Base-by-base conservation (phyloP, 2,329 filamentous ascomycete genomes). In the Ascochyta fabae region DNA sequence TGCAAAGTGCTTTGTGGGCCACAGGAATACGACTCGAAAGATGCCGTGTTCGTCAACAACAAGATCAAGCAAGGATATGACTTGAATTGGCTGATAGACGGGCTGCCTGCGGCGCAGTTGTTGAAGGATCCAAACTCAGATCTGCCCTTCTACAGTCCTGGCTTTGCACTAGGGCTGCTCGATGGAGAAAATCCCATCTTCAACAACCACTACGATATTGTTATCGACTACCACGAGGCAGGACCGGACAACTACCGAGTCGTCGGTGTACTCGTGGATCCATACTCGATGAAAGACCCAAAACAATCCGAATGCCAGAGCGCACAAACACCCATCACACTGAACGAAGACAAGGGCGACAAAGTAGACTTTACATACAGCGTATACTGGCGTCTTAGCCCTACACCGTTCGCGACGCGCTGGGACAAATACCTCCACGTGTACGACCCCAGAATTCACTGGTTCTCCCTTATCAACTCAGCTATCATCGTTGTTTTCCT, bases 391-490 rank as follows among this genome's bases (percentile, higher is more conserved):
- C 85, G 84, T 53, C 86, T 87, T 64, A 97, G 92, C 0, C 72
- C 83, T 0, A 98, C 93, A 1, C 91, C 90, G 1, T 99, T 96
- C 88, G 95, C 95, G 26, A 99, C 95, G 12, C 86, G 95, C 62
- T 99, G 95, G 95, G 95, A 99, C 82, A 98, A 96, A 78, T 98
- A 98, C 74, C 84, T 99, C 33, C 94, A 98, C 71, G 94, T 99
- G 27, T 96, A 93, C 72, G 93, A 98, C 75, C 93, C 95, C 48
- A 96, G 95, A 81, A 98, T 99, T 67, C 95, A 99, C 77, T 99
- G 95, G 95, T 96, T 98, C 80, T 97, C 93, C 56, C 86, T 99
- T 45, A 90, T 98, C 78, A 96, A 96, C 77, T 97, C 93, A 33
- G 91, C 95, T 45, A 88, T 98, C 40, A 96, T 99, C 59, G 93